Base-by-base conservation (phyloP, 2,329 filamentous ascomycete genomes). In the Calonectria fujianensis region DNA sequence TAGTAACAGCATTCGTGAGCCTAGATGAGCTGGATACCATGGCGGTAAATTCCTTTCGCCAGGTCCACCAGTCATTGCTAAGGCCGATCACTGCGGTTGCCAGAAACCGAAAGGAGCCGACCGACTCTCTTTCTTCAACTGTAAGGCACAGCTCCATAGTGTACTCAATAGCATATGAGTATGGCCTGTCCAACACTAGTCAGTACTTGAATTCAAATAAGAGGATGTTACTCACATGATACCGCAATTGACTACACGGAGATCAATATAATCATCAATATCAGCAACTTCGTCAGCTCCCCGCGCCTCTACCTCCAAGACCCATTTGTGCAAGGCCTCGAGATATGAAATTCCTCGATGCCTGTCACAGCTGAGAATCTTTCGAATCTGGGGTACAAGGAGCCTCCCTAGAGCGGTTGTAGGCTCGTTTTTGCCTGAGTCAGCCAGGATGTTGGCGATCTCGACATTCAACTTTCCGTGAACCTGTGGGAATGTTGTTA, bases 31-130 rank as follows among this genome's bases (percentile, higher is more conserved):
- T 59, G 20, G 54, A 59, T 3, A 37, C 54, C 54, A 59, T 59
- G 31, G 54, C 54, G 3, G 20, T 13, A 37, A 35, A 59, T 24
- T 59, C 54, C 8, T 59, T 59, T 37, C 31, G 31, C 54, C 54
- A 59, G 3, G 54, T 59, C 54, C 54, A 59, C 54, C 54, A 59
- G 35, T 59, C 54, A n/a, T 59, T 59, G 9, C 54, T 59, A 20
- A 59, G 54, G 20, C 54, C 54, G 14, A 59, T 37, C 10, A 59
- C 31, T 1, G 18, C 20, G 4, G 54, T 35, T 4, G 29, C 20
- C 5, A 59, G 20, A 24, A n/a, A 24, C 20, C 54, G 31, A 20
- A 37, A 59, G 1, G 31, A 35, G 6, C 10, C 10, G 1, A 59
- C 31, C 2, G 54, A 59, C 20, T 59, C 20, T n/a, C 54, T 59